A percentile compares a stretch with the other conserved stretches of the same genome.
phyloP scores from a whole-genome alignment of 2,329 filamentous ascomycete species.

The Thelonectria rubi region DNA sequence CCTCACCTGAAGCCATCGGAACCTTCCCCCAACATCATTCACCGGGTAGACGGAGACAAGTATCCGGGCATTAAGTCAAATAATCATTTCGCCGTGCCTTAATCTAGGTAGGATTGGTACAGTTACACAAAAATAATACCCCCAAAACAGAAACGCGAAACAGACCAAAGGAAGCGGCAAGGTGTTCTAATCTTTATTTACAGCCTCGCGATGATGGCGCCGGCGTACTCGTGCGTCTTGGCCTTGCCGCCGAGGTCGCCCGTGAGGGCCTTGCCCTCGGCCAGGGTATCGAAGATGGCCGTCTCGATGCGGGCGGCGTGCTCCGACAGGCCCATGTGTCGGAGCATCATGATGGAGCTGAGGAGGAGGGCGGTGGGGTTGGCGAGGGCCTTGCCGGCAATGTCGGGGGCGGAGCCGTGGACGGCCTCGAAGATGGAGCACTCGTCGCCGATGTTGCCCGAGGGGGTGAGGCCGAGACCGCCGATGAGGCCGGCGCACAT shows the following conservation, averaged over 20 bases:
- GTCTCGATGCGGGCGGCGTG: constrained; percentile 90
- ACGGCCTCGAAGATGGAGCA: constrained; percentile 99
- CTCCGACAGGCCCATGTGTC: constrained; percentile 91
- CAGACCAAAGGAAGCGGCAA: constrained; percentile 29
- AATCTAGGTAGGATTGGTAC: constrained; percentile 45
- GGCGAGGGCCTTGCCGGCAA: constrained; percentile 93
- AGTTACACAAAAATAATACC: constrained; percentile 45
- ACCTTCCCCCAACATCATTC: too few relatives aligned
- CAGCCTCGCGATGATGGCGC: constrained; percentile 82
- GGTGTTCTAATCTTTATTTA: constrained; percentile 51
- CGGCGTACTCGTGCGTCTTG: constrained; percentile 94
- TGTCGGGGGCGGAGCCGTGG: constrained; percentile 96
- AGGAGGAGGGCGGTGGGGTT: constrained; percentile 97
- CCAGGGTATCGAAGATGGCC: constrained; percentile 93
- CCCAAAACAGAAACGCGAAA: constrained; percentile 34
- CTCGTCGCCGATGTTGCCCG: constrained; percentile 98
- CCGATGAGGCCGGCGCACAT: constrained; percentile 99
- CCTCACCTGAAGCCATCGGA: too few relatives aligned
- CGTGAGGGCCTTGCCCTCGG: constrained; percentile 95
- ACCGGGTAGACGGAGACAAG: too few relatives aligned
- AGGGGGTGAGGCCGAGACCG: constrained; percentile 95
- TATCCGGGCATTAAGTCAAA: constrained; percentile 29
- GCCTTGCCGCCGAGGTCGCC: constrained; percentile 96
- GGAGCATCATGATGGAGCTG: constrained; percentile 98
- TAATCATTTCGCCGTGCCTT: constrained; percentile 45